These are phyloP conservation scores for Corrigiola litoralis DNA, from an alignment of 179 eudicot genomes.

Conservation along the genomic window DNA sequence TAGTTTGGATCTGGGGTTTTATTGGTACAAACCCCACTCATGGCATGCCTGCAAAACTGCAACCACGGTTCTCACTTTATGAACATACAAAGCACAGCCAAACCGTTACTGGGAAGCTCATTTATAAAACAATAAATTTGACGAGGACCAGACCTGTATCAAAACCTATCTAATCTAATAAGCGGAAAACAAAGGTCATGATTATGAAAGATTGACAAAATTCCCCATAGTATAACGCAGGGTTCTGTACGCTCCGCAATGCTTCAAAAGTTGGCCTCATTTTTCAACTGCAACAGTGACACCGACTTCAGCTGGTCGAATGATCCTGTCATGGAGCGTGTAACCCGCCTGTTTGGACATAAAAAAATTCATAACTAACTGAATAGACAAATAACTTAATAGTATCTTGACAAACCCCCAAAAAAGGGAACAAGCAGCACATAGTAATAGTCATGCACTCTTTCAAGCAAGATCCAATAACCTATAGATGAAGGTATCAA, in stretches of 20 bases:
- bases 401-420: too few species aligned
- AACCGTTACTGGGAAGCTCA: neutral
- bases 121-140: slow-evolving; percentile 5
- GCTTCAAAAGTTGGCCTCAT: slow-evolving; percentile 32
- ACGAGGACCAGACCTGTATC: neutral
- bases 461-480: too few species aligned
- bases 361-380: too few species aligned
- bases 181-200: too few species aligned
- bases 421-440: too few species aligned
- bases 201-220: slow-evolving; percentile 5
- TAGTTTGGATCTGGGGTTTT: too few species aligned
- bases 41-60: neutral
- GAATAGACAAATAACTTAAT: too few species aligned
- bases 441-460: too few species aligned
- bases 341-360: slow-evolving; percentile 61
- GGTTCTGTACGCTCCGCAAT: neutral
- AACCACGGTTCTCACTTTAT: neutral
- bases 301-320: slow-evolving; percentile 97
- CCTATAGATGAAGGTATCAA: too few species aligned
- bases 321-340: slow-evolving; percentile 68
- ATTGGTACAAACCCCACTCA: too few species aligned
- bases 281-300: slow-evolving; percentile 54
- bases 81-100: neutral
- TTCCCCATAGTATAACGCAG: slow-evolving; percentile 10
- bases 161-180: slow-evolving; percentile 14